phyloP scores from a whole-genome alignment of 129 eudicot species.

The Flaveria bidentis region DNA sequence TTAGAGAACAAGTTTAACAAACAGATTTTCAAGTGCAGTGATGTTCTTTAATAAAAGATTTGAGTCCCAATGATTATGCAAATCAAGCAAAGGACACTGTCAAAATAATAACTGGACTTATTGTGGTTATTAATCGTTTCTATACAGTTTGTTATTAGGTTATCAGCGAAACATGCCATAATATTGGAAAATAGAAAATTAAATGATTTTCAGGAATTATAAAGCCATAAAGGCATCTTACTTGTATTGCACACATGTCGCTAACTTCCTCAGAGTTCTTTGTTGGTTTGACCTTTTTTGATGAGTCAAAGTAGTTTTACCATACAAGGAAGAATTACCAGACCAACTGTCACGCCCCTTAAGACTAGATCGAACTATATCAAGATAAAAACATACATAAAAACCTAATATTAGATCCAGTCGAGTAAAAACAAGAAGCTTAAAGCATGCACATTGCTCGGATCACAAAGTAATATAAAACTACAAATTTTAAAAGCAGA shows the following conservation, averaged over 20 bases:
- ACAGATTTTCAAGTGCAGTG: not conserved
- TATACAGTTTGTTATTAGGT: not conserved
- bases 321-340: constrained; percentile 41
- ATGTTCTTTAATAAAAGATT: not conserved
- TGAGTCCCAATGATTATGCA: not conserved
- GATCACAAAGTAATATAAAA: not conserved
- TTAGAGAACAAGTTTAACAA: not conserved
- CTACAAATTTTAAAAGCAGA: not conserved
- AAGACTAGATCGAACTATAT: constrained; percentile 51
- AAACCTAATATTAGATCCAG: not conserved
- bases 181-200: not conserved
- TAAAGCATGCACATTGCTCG: constrained; percentile 1
- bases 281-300: constrained; percentile 42
- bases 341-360: constrained; percentile 43
- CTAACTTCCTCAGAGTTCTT: constrained; percentile 44
- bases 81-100: not conserved
- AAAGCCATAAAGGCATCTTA: constrained; percentile 25
- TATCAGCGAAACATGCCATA: not conserved
- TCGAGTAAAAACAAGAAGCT: not conserved
- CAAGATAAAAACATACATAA: constrained; percentile 18
- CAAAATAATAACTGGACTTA: not conserved
- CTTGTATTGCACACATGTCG: constrained; percentile 63
- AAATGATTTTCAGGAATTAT: not conserved
- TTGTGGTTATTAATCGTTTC: not conserved
- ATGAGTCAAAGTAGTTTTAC: constrained; percentile 39